Conservation (phyloP, 306 rosid species). For the Sophora flavescens region DNA sequence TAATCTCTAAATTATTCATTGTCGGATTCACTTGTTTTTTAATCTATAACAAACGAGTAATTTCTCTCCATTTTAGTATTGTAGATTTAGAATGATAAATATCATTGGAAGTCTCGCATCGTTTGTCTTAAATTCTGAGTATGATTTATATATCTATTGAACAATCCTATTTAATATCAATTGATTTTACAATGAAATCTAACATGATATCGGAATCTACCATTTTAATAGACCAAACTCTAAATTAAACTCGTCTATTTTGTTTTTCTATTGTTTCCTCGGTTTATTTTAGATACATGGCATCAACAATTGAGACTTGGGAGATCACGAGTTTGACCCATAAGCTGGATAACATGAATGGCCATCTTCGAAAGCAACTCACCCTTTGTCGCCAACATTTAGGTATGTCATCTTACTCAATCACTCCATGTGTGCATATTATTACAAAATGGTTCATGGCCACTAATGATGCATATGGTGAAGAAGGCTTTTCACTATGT, state of each 20-base stretch:
- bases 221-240: too few species aligned
- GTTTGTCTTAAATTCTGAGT: too few species aligned
- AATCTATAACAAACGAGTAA: too few species aligned
- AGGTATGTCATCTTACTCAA: slow-evolving; percentile 42
- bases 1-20: too few species aligned
- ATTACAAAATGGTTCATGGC: neutral
- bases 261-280: neutral
- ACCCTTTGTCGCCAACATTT: slow-evolving; percentile 53
- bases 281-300: slow-evolving; percentile 49
- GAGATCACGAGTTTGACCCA: slow-evolving; percentile 75
- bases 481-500: too few species aligned
- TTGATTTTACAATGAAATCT: too few species aligned
- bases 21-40: too few species aligned
- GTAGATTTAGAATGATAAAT: neutral
- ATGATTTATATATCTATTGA: too few species aligned
- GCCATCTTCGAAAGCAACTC: slow-evolving; percentile 64
- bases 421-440: neutral
- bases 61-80: neutral
- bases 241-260: slow-evolving; percentile 2
- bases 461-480: too few species aligned
- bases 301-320: slow-evolving; percentile 68
- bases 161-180: too few species aligned
- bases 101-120: too few species aligned
- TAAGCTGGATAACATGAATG: slow-evolving; percentile 60
- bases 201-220: too few species aligned